Base-by-base conservation (phyloP, 208 protist species). In the Giardia muris region DNA sequence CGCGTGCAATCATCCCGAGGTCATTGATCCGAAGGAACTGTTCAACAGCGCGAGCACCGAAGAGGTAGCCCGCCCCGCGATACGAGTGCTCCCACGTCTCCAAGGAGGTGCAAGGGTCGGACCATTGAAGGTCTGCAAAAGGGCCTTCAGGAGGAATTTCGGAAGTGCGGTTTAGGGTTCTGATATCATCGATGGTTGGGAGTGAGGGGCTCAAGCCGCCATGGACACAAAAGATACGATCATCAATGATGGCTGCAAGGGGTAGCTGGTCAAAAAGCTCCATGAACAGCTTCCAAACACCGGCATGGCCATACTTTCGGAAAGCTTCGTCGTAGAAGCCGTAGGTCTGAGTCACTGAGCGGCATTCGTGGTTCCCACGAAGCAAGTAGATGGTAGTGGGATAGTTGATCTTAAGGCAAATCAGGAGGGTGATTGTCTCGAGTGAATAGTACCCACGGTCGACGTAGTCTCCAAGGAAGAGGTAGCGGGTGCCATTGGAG, bases 191-290 rank as follows among this genome's bases (percentile, higher is more conserved):
- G 57, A 99, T 94, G 3, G 96, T 96, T 92, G 97, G 94, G 0
- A 98, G 93, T 1, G 95, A 97, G 2, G 97, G 97, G 2, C 96
- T 98, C 39, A 99, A 94, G 87, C 95, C 95, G 86, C 97, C 97
- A 93, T 98, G 97, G 0, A 98, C 96, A 94, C 97, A 98, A 94
- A 98, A 98, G 39, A 98, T 97, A 47, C 97, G 96, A 47, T 97
- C 97, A 93, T 98, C 97, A 48, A 99, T 97, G 0, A 99, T 94
- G 1, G 98, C 98, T 4, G 97, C 97, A n/a, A 99, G 93, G 42
- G 97, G 97, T 2, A 99, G 94, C 94, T 96, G 98, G 93, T 99
- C 97, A 94, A 99, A 99, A 4, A 98, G 94, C 92, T 99, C 97
- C 39, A 97, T 99, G 92, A 98, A 47, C 22, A 67, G 46, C 3